Base-by-base conservation (phyloP, 495 filamentous ascomycete genomes). In the Annulohypoxylon bovei region DNA sequence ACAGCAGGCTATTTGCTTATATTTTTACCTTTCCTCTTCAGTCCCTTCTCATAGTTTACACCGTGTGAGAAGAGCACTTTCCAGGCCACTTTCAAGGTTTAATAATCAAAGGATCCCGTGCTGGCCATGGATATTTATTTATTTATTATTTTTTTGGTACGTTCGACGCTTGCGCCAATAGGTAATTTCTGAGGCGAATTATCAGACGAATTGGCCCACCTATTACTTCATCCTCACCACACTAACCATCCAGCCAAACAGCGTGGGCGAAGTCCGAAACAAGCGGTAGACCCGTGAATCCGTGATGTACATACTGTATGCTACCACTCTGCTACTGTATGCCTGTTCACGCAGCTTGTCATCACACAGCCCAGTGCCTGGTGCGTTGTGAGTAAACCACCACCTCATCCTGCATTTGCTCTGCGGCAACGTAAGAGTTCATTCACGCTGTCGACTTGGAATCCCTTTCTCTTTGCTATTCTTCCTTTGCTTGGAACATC, bases 201-300 rank as follows among this genome's bases (percentile, higher is more conserved):
- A 18, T 28, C 52, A 71, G 68, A 40, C n/a, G 60, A 54, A 59
- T 56, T 61, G 70, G 66, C 56, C 65, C 65, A 73, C 70, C 56
- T 49, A 73, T 73, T 73, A 73, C 70, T 73, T 73, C 70, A 73
- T 73, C 62, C 39, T 72, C 70, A 73, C 70, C 66, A 68, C 23
- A 27, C 60, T 67, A 66, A 73, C 70, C 66, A 65, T 28, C 12
- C 60, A 65, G 40, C 65, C 60, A 68, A 37, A 50, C 55, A 65
- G 60, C 60, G 30, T 72, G 69, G 64, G 54, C 53, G 53, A 68
- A 56, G 65, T 72, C 65, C 65, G 65, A 72, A 68, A 72, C 70
- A 72, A 50, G 60, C 55, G 61, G 59, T 39, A 67, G 64, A 67
- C 46, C 64, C 59, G 69, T 68, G 60, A 72, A 72, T 67, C 69